Percentiles rank a stretch among this genome's conserved stretches.
phyloP scores from a whole-genome alignment of 1,139 yeast species.

The Zygosaccharomyces sapae region DNA sequence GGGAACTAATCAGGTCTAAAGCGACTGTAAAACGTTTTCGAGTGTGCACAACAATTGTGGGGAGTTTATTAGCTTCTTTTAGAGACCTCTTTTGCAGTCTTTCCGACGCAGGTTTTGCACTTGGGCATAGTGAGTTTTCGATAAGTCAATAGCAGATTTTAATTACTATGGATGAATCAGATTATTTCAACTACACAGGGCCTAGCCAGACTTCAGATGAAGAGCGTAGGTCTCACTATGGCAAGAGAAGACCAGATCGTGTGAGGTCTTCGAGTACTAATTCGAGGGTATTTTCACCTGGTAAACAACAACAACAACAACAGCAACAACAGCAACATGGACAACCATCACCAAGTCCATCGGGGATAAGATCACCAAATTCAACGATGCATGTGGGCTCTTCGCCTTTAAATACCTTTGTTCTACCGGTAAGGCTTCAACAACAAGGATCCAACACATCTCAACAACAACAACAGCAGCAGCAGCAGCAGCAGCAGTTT shows the following conservation, averaged over 20 bases:
- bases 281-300: constrained; percentile 10
- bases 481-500: constrained; percentile 7
- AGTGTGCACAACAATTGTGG: neutral
- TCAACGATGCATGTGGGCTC: constrained; percentile 14
- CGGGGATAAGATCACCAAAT: constrained; percentile 13
- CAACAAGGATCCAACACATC: constrained; percentile 2
- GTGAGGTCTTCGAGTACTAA: constrained; percentile 14
- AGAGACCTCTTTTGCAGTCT: neutral
- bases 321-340: neutral
- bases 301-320: constrained; percentile 7
- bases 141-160: neutral
- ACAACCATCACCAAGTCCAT: neutral
- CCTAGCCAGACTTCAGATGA: constrained; percentile 8
- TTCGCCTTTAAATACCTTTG: constrained; percentile 17
- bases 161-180: constrained; percentile 12
- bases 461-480: constrained; percentile 8
- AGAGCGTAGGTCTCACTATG: constrained; percentile 7
- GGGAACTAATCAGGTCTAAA: neutral
- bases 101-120: neutral
- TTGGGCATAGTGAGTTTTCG: constrained; percentile 1
- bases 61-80: neutral
- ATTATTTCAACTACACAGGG: constrained; percentile 12
- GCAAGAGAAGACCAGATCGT: constrained; percentile 11
- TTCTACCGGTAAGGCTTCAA: constrained; percentile 13
- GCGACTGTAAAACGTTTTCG: neutral